Evolutionary conservation across 257 asterid genomes (phyloP).

Genomic region (Prunella vulgaris): DNA sequence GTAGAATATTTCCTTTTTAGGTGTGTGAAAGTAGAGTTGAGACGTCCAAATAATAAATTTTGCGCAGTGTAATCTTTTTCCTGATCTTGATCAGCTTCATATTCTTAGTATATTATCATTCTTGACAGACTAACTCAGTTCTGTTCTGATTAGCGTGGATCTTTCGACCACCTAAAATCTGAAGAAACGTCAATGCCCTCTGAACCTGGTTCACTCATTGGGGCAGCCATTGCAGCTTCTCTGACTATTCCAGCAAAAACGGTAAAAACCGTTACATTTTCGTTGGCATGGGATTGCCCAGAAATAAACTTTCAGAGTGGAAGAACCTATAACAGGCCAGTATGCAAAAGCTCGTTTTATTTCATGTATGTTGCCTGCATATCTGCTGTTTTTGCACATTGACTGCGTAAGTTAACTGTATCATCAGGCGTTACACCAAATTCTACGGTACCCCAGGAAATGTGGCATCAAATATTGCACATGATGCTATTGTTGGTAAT

Average conservation of each 20-base stretch:
- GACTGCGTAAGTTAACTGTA: slow-evolving; percentile 19
- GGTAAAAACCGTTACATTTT: slow-evolving; percentile 62
- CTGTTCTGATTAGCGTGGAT: slow-evolving; percentile 66
- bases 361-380: background rate
- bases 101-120: slow-evolving; percentile 13
- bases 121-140: slow-evolving; percentile 34
- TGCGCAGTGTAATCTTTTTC: background rate
- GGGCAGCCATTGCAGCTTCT: slow-evolving; percentile 95
- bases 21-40: too few species aligned
- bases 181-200: slow-evolving; percentile 74
- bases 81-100: background rate
- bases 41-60: too few species aligned
- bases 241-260: slow-evolving; percentile 61
- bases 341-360: slow-evolving; percentile 17
- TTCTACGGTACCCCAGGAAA: slow-evolving; percentile 64
- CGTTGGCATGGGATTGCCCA: slow-evolving; percentile 92
- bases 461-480: slow-evolving; percentile 75
- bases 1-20: too few species aligned
- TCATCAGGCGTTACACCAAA: slow-evolving; percentile 79
- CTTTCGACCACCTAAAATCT: slow-evolving; percentile 67
- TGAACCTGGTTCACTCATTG: slow-evolving; percentile 66
- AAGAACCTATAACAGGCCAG: slow-evolving; percentile 88
- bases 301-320: slow-evolving; percentile 73
- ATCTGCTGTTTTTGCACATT: slow-evolving; percentile 19
- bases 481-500: slow-evolving; percentile 79